These are phyloP conservation scores for Salinomyces thailandicus DNA, from an alignment of 2,329 filamentous ascomycete species.

Conservation along the genomic window DNA sequence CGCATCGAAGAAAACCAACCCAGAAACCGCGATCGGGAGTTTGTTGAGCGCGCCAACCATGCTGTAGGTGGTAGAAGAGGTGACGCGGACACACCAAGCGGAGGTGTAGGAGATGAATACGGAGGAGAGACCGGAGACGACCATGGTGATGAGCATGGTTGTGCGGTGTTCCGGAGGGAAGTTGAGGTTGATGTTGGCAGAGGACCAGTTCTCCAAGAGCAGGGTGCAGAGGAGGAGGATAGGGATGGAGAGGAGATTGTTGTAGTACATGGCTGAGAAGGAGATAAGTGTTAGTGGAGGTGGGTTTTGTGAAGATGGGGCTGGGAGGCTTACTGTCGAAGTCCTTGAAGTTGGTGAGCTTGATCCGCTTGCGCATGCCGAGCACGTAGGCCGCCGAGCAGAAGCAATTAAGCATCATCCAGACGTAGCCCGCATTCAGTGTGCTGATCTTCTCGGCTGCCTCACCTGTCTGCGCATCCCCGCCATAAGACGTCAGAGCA, in stretches of 20 bases:
- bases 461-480: conserved; percentile 38
- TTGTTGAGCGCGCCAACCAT: conserved; percentile 99
- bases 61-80: conserved; percentile 93
- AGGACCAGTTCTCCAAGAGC: conserved; percentile 84
- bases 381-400: conserved; percentile 85
- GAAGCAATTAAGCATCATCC: conserved; percentile 96
- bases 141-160: conserved; percentile 72
- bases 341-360: conserved; percentile 99
- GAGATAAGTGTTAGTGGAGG: not conserved
- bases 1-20: conserved; percentile 88
- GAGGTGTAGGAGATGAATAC: conserved; percentile 99
- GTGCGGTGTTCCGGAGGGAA: conserved; percentile 78
- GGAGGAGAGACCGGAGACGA: conserved; percentile 83
- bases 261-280: conserved; percentile 98
- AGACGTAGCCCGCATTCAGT: conserved; percentile 87
- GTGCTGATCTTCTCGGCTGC: conserved; percentile 67
- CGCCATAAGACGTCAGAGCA: conserved; percentile 52
- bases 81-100: conserved; percentile 96
- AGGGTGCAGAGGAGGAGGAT: conserved; percentile 75
- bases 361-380: conserved; percentile 95
- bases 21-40: conserved; percentile 85
- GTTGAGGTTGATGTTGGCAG: conserved; percentile 70
- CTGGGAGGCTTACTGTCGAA: conserved; percentile 76
- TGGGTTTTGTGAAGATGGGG: not conserved
- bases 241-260: conserved; percentile 94